These are phyloP conservation scores for Rhododendron williamsianum DNA, from an alignment of 148 eudicot genomes.

Conservation along the genomic window DNA sequence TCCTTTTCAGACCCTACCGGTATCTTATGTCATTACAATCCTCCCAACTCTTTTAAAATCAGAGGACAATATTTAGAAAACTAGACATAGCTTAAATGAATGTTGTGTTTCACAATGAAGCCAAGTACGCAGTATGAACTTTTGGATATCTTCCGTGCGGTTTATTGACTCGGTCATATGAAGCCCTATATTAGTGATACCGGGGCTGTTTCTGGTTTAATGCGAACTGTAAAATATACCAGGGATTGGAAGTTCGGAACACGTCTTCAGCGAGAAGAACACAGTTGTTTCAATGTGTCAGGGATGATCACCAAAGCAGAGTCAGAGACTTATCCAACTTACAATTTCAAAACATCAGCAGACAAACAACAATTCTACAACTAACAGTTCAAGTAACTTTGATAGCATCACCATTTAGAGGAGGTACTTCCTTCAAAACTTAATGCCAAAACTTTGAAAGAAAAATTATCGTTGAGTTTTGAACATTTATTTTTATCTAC, in stretches of 20 bases:
- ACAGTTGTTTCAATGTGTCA: neutral
- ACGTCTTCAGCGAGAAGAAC: neutral
- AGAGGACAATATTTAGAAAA: neutral
- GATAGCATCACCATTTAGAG: neutral
- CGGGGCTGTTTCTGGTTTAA: neutral
- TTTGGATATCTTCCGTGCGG: neutral
- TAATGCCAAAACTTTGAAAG: neutral
- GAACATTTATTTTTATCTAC: neutral
- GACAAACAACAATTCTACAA: neutral
- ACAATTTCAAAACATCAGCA: neutral
- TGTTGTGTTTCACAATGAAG: neutral
- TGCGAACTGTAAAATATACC: neutral
- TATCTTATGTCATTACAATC: neutral
- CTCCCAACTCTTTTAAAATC: neutral
- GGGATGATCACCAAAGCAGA: neutral
- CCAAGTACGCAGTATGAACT: neutral
- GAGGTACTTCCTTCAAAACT: neutral
- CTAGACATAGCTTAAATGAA: neutral
- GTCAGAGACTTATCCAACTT: neutral
- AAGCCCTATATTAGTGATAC: neutral
- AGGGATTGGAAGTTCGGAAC: neutral
- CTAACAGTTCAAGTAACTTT: neutral
- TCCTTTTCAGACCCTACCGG: too few species aligned
- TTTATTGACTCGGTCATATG: neutral
- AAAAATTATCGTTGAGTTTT: neutral